A percentile compares a stretch with the other conserved stretches of the same genome.
Evolutionary conservation across 2,329 filamentous ascomycete species (phyloP).

Genomic region (Colletotrichum orchidophilum): DNA sequence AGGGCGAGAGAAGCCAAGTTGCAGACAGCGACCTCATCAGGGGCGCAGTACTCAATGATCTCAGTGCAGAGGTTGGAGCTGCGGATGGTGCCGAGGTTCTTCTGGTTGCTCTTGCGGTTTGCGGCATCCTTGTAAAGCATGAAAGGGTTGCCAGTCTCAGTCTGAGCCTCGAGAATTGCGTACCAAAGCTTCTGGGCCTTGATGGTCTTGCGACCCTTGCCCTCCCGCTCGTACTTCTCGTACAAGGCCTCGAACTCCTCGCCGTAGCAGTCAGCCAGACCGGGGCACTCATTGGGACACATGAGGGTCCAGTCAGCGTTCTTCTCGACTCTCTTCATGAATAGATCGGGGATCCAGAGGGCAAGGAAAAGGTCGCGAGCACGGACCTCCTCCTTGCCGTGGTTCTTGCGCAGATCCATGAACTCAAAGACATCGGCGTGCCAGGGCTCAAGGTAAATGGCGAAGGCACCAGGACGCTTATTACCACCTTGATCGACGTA

Average conservation of each 20-base stretch:
- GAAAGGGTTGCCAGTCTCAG: slow-evolving; percentile 98
- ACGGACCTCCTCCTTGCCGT: slow-evolving; percentile 97
- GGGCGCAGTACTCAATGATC: slow-evolving; percentile 96
- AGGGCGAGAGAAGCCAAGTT: slow-evolving; percentile 95
- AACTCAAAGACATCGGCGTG: slow-evolving; percentile 98
- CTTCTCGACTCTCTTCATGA: slow-evolving; percentile 99
- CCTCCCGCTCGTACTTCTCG: slow-evolving; percentile 89
- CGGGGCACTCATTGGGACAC: slow-evolving; percentile 96
- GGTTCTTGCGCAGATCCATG: slow-evolving; percentile 98
- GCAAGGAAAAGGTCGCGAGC: slow-evolving; percentile 98
- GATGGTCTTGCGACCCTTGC: slow-evolving; percentile 87
- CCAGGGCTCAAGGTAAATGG: slow-evolving; percentile 99
- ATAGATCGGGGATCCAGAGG: slow-evolving; percentile 97
- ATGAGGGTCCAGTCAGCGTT: slow-evolving; percentile 98
- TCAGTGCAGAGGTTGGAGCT: slow-evolving; percentile 99
- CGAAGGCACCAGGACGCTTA: slow-evolving; percentile 98
- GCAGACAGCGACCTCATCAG: slow-evolving; percentile 98
- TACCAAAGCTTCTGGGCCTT: slow-evolving; percentile 99
- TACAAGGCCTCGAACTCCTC: slow-evolving; percentile 97
- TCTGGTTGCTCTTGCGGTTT: slow-evolving; percentile 99
- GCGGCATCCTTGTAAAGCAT: slow-evolving; percentile 99
- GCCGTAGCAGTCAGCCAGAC: slow-evolving; percentile 94
- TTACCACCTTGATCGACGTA: slow-evolving; percentile 99
- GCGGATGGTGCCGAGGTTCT: slow-evolving; percentile 98
- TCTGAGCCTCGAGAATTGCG: slow-evolving; percentile 96